Base-by-base conservation (phyloP, 495 filamentous ascomycete species). In the Podospora anserina region DNA sequence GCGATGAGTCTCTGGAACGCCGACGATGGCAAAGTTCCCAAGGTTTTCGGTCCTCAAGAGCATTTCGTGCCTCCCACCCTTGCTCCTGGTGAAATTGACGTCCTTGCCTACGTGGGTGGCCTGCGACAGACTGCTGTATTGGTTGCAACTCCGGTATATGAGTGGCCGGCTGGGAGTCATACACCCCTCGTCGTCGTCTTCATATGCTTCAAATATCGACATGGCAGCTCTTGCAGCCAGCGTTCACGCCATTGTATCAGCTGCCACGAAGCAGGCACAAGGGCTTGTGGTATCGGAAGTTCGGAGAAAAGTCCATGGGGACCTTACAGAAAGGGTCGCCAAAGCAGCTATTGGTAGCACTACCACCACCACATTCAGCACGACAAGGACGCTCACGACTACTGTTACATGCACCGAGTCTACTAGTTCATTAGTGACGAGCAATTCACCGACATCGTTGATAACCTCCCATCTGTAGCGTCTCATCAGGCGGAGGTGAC, bases 1-100 rank as follows among this genome's bases (percentile, higher is more conserved):
- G 74, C 80, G 58, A 68, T 84, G 62, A 80, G 73, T 64, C 72
- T 79, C 28, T 81, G 77, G 70, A 81, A 74, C 58, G 39, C 39
- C 39, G 72, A 76, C 9, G 75, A 79, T 66, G 72, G 76, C 18
- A 68, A 77, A 11, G 71, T 71, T 3, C 61, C 67, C 5, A 70
- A 59, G 27, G 68, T 39, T 27, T n/a, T 64, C 26, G 66, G 71
- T 5, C 71, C 69, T 30, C 65, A 69, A 4, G 26, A 66, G 26
- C 60, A 65, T 19, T 75, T 73, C 18, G 59, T 56, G 27, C 23
- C 69, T 34, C 72, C 72, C n/a, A 32, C 55, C 19, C 67, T 59
- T n/a, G 53, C 64, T 39, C 68, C 69, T 39, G 73, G 71, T 28
- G 66, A 73, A 65, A 66, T 66, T 11, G 71, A 63, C 56, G 60